A percentile compares a stretch with the other conserved stretches of the same genome.
Evolutionary conservation across 2,329 filamentous ascomycete species (phyloP).

Genomic region (Pleoardoris graminearum): DNA sequence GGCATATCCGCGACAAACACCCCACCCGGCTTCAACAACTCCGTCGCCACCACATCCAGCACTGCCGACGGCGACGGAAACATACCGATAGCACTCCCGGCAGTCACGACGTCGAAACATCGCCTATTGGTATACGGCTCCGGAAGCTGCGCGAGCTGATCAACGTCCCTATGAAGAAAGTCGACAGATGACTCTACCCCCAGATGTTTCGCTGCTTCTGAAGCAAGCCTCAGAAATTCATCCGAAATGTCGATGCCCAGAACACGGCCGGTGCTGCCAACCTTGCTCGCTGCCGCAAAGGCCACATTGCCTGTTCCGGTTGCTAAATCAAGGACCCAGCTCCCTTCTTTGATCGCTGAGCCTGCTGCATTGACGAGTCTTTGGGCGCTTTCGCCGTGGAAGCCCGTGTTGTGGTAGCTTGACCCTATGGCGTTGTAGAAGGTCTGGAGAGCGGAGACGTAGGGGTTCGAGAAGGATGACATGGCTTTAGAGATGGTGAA

Average conservation of each 20-base stretch:
- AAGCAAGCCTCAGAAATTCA: background rate
- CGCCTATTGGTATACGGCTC: background rate
- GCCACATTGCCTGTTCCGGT: conserved; percentile 11
- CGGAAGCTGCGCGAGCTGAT: background rate
- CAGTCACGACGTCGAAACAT: conserved; percentile 7
- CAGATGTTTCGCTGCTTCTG: background rate
- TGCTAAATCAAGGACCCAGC: conserved; percentile 8
- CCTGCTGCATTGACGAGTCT: conserved; percentile 8
- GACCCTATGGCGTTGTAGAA: conserved; percentile 8
- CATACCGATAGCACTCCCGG: conserved; percentile 8
- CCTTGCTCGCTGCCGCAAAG: conserved; percentile 1
- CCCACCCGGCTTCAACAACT: conserved; percentile 7
- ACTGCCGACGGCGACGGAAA: background rate
- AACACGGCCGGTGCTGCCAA: background rate
- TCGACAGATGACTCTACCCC: background rate
- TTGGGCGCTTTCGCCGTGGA: background rate
- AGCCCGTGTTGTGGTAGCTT: background rate
- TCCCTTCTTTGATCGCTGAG: background rate
- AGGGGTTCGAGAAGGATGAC: conserved; percentile 4
- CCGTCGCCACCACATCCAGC: background rate
- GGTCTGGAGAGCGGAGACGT: conserved; percentile 8
- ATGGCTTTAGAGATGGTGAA: too few relatives aligned
- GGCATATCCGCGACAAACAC: conserved; percentile 7
- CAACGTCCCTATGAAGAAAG: conserved; percentile 4
- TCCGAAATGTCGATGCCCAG: conserved; percentile 11